Base-by-base conservation (phyloP, 176 grass and related monocot species). In the Triticum urartu region DNA sequence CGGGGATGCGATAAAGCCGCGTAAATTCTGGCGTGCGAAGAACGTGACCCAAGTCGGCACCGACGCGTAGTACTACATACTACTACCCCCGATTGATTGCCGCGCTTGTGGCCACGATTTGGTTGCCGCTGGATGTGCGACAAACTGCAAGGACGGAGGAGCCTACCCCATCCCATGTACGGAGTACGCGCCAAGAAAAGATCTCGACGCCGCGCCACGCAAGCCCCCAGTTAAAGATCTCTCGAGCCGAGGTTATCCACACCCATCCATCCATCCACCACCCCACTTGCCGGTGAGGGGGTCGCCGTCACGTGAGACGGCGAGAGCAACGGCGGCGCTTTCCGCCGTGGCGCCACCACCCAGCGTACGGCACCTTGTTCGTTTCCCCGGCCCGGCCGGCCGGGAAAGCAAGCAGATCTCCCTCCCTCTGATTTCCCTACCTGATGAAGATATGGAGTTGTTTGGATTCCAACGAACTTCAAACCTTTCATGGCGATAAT, bases 281-380 rank as follows among this genome's bases (percentile, higher is more conserved):
- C 18, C 54, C 67, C 17, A 69, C 67, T 71, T 40, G 68, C 35
- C 20, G 7, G 18, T 18, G 28, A 28, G 6, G 68, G 4, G 34
- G 68, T 71, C 68, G 68, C 68, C 68, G 68, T 71, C 68, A 71
- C 68, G 68, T 40, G 42, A 43, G 42, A 43, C 42, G 68, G 68
- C 12, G 68, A 40, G 68, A n/a, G 18, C 18, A 70, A 39, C 68
- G 18, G 5, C 68, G 68, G 35, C 68, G 68, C 20, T 40, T 71
- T 58, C 54, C 68, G 21, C 54, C 54, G 54, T 58, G 54, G 54
- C 54, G 0, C 54, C 54, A 21, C 54, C 54, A 58, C 54, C 54
- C 52, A 10, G 67, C 35, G 68, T 40, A 71, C 66, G 64, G 26
- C 21, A 21, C 54, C 54, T 58, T 21, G 54, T 58, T 54, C 50